Evolutionary conservation across 2,329 filamentous ascomycete species (phyloP).

Genomic region (Hypoxylon sp.): DNA sequence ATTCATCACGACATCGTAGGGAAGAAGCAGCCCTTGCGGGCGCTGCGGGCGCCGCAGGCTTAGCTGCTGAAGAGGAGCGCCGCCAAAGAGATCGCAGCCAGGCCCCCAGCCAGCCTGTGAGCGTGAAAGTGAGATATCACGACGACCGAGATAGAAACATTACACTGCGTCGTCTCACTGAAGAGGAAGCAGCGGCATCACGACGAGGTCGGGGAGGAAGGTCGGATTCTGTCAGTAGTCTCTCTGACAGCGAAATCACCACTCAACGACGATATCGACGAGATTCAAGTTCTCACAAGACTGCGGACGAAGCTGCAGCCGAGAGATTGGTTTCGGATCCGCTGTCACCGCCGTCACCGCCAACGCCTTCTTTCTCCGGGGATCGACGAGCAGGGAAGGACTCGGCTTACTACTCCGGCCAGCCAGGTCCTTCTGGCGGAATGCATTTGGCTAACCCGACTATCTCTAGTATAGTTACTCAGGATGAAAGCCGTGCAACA

Average conservation of each 20-base stretch:
- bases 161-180: slow-evolving; percentile 72
- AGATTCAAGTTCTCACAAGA: slow-evolving; percentile 63
- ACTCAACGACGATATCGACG: slow-evolving; percentile 66
- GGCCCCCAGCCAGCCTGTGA: slow-evolving; percentile 65
- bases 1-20: slow-evolving; percentile 63
- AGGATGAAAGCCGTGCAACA: slow-evolving; percentile 63
- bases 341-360: slow-evolving; percentile 70
- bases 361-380: slow-evolving; percentile 70
- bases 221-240: slow-evolving; percentile 68
- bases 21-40: slow-evolving; percentile 64
- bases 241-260: slow-evolving; percentile 69
- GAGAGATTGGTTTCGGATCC: slow-evolving; percentile 61
- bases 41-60: slow-evolving; percentile 62
- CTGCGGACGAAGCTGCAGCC: slow-evolving; percentile 60
- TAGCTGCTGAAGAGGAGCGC: slow-evolving; percentile 63
- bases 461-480: slow-evolving; percentile 64
- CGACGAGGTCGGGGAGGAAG: slow-evolving; percentile 56
- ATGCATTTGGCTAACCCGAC: slow-evolving; percentile 59
- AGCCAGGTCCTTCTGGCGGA: slow-evolving; percentile 60
- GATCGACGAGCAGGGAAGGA: slow-evolving; percentile 68
- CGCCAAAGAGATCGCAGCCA: slow-evolving; percentile 58
- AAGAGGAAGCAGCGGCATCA: slow-evolving; percentile 68
- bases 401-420: slow-evolving; percentile 73
- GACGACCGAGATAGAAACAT: slow-evolving; percentile 73
- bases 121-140: slow-evolving; percentile 72